These are phyloP conservation scores for Albizia julibrissin DNA, from an alignment of 306 rosid species.

Conservation along the genomic window DNA sequence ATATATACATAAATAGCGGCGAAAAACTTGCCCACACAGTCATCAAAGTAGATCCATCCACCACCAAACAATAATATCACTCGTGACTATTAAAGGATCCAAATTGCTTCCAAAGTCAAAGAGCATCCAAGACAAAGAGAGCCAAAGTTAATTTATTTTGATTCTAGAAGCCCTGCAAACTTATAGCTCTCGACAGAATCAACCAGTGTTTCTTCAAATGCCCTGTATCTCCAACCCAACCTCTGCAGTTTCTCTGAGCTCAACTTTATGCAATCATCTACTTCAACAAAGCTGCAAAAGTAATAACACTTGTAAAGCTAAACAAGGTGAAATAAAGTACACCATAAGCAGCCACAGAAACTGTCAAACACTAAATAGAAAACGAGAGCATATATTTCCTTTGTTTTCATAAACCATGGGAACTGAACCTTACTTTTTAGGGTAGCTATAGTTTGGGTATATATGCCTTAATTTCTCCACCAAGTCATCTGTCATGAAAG, in stretches of 20 bases:
- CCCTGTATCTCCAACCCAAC: slow-evolving; percentile 63
- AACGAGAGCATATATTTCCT: neutral
- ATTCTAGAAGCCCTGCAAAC: slow-evolving; percentile 38
- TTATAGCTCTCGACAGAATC: slow-evolving; percentile 61
- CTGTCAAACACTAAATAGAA: neutral
- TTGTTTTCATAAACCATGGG: slow-evolving; percentile 12
- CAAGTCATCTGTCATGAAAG: slow-evolving; percentile 40
- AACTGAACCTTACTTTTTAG: slow-evolving; percentile 57
- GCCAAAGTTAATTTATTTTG: slow-evolving; percentile 3
- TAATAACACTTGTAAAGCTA: neutral
- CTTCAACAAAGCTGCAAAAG: slow-evolving; percentile 49
- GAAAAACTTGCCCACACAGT: too few relatives aligned
- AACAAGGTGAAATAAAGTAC: neutral
- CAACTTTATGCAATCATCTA: slow-evolving; percentile 13
- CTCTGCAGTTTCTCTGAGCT: slow-evolving; percentile 59
- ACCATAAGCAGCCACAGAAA: neutral
- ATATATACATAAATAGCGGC: too few relatives aligned
- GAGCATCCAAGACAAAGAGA: neutral
- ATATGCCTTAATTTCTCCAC: slow-evolving; percentile 54
- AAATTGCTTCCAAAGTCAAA: too few relatives aligned
- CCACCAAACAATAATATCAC: neutral
- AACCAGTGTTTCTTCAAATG: slow-evolving; percentile 56
- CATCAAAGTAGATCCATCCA: neutral
- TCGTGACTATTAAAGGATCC: too few relatives aligned
- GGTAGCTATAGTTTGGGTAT: slow-evolving; percentile 65